phyloP scores from a whole-genome alignment of 768 basidiomycete genomes.

The Fistulinella prunicolor region DNA sequence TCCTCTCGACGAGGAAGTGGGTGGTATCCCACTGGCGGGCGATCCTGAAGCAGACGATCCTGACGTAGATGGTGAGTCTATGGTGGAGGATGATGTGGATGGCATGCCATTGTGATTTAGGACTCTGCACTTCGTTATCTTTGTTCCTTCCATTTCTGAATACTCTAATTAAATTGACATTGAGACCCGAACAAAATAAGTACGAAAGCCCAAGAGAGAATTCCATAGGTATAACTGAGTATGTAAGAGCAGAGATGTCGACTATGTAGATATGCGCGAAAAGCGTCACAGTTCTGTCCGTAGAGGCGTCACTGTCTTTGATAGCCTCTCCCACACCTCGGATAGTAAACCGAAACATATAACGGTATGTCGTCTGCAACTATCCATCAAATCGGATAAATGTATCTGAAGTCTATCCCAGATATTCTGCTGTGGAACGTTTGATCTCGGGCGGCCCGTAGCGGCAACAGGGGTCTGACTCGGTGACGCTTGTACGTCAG shows the following conservation, averaged over 20 bases:
- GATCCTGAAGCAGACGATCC: constrained; percentile 16
- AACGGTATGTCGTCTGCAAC: constrained; percentile 22
- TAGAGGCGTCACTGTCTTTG: constrained; percentile 11
- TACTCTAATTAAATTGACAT: not conserved
- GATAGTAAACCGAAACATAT: constrained; percentile 16
- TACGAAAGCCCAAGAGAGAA: not conserved
- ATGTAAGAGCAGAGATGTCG: too few species aligned
- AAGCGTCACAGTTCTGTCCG: constrained; percentile 28
- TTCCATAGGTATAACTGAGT: not conserved
- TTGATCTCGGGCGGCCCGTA: not conserved
- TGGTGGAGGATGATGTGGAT: constrained; percentile 36
- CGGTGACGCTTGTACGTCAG: not conserved
- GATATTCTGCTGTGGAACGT: not conserved
- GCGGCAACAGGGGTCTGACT: not conserved
- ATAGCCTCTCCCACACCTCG: constrained; percentile 20
- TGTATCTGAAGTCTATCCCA: constrained; percentile 14
- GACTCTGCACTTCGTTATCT: not conserved
- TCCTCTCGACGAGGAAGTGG: constrained; percentile 34
- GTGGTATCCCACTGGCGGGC: constrained; percentile 36
- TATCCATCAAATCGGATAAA: constrained; percentile 14
- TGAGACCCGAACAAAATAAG: not conserved
- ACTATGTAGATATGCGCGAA: not conserved
- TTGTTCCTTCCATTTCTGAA: not conserved
- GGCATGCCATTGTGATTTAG: constrained; percentile 36
- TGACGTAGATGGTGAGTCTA: constrained; percentile 28